Evolutionary conservation across 2,329 filamentous ascomycete species (phyloP).

Genomic region (Phaeosphaeria sp.): DNA sequence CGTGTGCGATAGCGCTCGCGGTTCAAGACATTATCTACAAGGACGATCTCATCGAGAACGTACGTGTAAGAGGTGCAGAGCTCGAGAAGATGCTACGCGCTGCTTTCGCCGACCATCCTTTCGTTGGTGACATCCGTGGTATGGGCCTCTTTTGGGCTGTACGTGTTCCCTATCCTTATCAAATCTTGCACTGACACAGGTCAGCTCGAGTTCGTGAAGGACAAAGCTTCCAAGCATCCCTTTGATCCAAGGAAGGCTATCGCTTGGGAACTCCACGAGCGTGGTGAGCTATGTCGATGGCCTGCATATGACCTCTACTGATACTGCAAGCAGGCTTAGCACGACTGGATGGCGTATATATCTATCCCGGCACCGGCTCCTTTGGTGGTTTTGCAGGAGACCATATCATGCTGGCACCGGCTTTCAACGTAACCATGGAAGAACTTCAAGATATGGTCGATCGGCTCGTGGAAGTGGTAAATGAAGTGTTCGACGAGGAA

Average conservation of each 20-base stretch:
- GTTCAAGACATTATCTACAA: conserved; percentile 66
- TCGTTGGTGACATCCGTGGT: conserved; percentile 68
- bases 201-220: conserved; percentile 64
- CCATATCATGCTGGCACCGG: conserved; percentile 72
- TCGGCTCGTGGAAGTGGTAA: conserved; percentile 58
- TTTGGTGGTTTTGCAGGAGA: conserved; percentile 68
- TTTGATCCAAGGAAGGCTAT: conserved; percentile 57
- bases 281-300: conserved; percentile 44
- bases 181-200: conserved; percentile 9
- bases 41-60: conserved; percentile 65
- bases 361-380: conserved; percentile 70
- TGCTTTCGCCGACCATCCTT: conserved; percentile 52
- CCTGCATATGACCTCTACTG: not conserved
- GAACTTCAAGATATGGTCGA: conserved; percentile 65
- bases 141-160: conserved; percentile 65
- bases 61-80: conserved; percentile 59
- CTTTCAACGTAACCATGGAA: conserved; percentile 66
- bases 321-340: conserved; percentile 43
- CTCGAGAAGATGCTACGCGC: conserved; percentile 55
- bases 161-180: conserved; percentile 35
- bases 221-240: conserved; percentile 61
- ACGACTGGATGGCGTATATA: conserved; percentile 57
- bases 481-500: conserved; percentile 51
- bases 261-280: conserved; percentile 58
- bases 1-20: conserved; percentile 67